phyloP scores from a whole-genome alignment of 352 stramenopile genomes.

The Phytophthora megakarya region DNA sequence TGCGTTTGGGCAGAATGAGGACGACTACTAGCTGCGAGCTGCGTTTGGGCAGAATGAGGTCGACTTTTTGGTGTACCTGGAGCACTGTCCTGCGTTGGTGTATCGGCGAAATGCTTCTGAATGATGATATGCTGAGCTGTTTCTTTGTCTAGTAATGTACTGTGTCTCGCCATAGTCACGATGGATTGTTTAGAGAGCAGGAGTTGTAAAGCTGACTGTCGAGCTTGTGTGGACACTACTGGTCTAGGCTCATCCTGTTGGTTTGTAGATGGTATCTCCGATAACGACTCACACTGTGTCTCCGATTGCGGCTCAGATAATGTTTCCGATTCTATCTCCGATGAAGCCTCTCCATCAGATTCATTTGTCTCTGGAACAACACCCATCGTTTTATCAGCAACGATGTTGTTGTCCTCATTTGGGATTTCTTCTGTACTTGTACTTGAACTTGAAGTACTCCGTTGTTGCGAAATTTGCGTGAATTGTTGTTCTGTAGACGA shows the following conservation, averaged over 20 bases:
- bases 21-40: neutral
- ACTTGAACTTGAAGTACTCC: too few relatives aligned
- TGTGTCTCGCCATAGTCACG: constrained; percentile 31
- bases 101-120: constrained; percentile 50
- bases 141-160: constrained; percentile 43
- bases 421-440: neutral
- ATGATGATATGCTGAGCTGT: constrained; percentile 49
- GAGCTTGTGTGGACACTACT: constrained; percentile 23
- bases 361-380: constrained; percentile 14
- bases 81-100: neutral
- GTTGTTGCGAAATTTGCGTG: constrained; percentile 3
- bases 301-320: too few relatives aligned
- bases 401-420: neutral
- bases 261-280: constrained; percentile 4
- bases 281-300: constrained; percentile 7
- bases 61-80: neutral
- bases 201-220: constrained; percentile 54
- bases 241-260: constrained; percentile 18
- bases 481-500: constrained; percentile 14
- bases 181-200: constrained; percentile 38
- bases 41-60: constrained; percentile 1
- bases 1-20: constrained; percentile 3
- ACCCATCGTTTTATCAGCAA: neutral
- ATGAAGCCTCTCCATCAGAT: constrained; percentile 7
- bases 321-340: too few relatives aligned